Conservation (phyloP, 177 flowering plant species). For the Vitis hybrid region DNA sequence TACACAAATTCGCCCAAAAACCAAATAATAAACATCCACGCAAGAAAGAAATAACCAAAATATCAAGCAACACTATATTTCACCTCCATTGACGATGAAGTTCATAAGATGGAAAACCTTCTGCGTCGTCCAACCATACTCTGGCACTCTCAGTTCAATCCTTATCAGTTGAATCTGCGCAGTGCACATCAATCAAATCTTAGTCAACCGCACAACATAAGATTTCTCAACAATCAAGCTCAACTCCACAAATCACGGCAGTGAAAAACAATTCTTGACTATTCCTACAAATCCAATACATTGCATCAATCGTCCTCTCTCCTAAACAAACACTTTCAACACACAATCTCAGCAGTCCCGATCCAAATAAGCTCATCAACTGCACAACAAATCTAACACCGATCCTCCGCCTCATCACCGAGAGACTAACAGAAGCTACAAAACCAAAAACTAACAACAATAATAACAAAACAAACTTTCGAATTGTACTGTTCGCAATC, state of each 20-base stretch:
- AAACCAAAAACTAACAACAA: neutral
- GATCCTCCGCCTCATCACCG: neutral
- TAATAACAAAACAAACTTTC: conserved; percentile 13
- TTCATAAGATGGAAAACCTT: conserved; percentile 99
- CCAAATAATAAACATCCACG: neutral
- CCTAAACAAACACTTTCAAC: neutral
- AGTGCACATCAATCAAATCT: neutral
- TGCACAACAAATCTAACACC: neutral
- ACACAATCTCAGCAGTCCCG: neutral
- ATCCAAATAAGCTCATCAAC: neutral
- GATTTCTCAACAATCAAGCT: neutral
- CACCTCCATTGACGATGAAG: conserved; percentile 97
- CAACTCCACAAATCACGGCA: neutral
- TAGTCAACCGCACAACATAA: conserved; percentile 4
- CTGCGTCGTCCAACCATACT: conserved; percentile 98
- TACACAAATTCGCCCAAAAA: conserved; percentile 2
- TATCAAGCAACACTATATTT: neutral
- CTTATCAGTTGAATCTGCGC: conserved; percentile 85
- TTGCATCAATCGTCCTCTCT: too few species aligned
- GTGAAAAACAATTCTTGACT: too few species aligned
- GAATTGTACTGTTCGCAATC: too few species aligned
- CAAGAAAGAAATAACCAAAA: neutral
- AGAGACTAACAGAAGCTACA: neutral
- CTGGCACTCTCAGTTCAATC: conserved; percentile 92
- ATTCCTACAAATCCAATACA: too few species aligned